Evolutionary conservation across 768 basidiomycete genomes (phyloP), one percentile per base, ranked within the genome.

Genomic region (Rhizopogon rudus): DNA sequence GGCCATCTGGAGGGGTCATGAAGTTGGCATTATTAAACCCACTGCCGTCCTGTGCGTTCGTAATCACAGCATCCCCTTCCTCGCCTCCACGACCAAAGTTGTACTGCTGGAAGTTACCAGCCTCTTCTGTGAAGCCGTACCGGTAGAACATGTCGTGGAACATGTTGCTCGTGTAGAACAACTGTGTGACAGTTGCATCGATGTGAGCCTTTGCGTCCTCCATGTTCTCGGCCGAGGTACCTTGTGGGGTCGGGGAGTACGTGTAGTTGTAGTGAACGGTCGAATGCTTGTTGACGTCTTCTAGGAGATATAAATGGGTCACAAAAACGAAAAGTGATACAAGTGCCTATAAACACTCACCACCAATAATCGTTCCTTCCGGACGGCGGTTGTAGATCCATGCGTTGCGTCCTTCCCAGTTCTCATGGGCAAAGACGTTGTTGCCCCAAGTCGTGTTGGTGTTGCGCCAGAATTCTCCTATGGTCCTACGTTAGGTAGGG

Each of bases 71-170:
- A 60, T 99, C 94, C 59, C 82, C 82, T 65, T 93, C 93, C 52
- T 72, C 71, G 20, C 96, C 96, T 28, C 95, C 96, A 40, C 86
- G 84, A 1, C 86, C 94, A 63, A 95, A 96, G 82, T 98, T 98
- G 80, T 91, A 82, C 64, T 94, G 92, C 72, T 99, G 96, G 87
- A 98, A 99, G 80, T 99, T 98, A 13, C 95, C 95, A 2, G 89
- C 74, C 8, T 77, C 77, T 70, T 98, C 95, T 65, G 90, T 89
- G 71, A 99, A 99, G 17, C 96, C 96, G 59, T 93, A 82, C 72
- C 88, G 80, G 68, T 93, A 93, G 75, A 82, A 90, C 50, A 92
- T 73, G 68, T 93, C 91, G 63, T 93, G 91, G 5, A 87, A 78
- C 75, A 88, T 68, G 73, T 93, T 93, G 62, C 75, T 73, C 31